phyloP scores from a whole-genome alignment of 176 grass and related monocot genomes.

The Poa pratensis region DNA sequence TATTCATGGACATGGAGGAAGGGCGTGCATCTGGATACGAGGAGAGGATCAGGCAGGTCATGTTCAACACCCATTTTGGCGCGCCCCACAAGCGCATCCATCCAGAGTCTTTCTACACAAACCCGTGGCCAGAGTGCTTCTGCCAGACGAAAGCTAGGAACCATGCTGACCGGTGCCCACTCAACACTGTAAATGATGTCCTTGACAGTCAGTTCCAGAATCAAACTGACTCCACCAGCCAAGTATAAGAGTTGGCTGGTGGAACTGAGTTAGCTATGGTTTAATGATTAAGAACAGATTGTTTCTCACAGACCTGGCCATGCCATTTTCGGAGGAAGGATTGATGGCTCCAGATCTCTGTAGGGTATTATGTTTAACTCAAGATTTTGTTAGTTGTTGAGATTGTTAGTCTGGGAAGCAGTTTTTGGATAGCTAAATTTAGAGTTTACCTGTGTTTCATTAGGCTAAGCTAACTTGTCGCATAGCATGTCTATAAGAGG shows the following conservation, averaged over 20 bases:
- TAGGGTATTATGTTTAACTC: background rate
- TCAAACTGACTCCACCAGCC: constrained; percentile 41
- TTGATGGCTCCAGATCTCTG: background rate
- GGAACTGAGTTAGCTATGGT: background rate
- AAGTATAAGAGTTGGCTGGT: constrained; percentile 42
- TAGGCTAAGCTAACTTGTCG: no score
- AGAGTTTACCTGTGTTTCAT: no score
- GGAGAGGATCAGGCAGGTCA: constrained; percentile 73
- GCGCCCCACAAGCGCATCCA: constrained; percentile 71
- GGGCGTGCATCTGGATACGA: constrained; percentile 64
- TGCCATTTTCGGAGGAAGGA: background rate
- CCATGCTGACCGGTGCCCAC: constrained; percentile 62
- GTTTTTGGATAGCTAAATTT: background rate
- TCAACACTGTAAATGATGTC: constrained; percentile 64
- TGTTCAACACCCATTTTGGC: constrained; percentile 81
- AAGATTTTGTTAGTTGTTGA: background rate
- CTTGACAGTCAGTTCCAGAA: constrained; percentile 62
- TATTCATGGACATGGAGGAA: constrained; percentile 86
- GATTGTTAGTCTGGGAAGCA: background rate
- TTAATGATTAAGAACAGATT: background rate
- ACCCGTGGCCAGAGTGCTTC: constrained; percentile 98
- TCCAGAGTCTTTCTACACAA: constrained; percentile 89
- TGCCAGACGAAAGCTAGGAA: constrained; percentile 69
- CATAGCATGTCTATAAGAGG: no score
- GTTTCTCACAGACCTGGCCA: background rate